Evolutionary conservation across 805 yeast genomes (phyloP), one percentile per base, ranked within the genome.

Genomic region (Candida saitoana): DNA sequence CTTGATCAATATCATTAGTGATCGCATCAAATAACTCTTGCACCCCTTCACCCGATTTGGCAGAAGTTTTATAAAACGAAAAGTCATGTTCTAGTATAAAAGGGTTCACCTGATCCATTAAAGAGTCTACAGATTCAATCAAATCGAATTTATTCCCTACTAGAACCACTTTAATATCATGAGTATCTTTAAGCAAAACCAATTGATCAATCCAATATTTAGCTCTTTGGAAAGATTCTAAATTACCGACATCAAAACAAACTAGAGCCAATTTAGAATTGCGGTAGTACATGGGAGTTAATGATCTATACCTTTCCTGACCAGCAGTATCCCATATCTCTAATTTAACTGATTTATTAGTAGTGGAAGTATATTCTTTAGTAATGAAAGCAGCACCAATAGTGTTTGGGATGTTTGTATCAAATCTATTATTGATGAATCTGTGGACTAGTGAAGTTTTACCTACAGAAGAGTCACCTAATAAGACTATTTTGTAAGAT

Each of bases 351-450:
- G 67, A 44, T 62, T 73, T 30, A 65, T 66, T 29, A 45, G 40
- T 39, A 9, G 43, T 36, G 12, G 59, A 49, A 3, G 75, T 63
- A 47, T 67, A 57, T 12, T 79, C 56, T 59, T 89, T 95, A 14
- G 97, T 87, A 31, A 93, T 75, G 62, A 91, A 93, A 0, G 98
- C 99, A 3, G 99, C 99, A n/a, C 99, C 99, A 42, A 93, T 93
- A 2, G 99, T 93, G 34, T 95, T 86, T 51, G 95, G 87, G 45
- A 91, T 77, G 49, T 79, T 77, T 22, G 79, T 82, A 50, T 87
- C 93, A 59, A 91, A 93, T 0, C 79, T 64, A 52, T 80, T 76
- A 47, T 68, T 69, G 33, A 77, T 90, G 53, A 90, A 88, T 40
- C 97, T 69, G 49, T 85, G 85, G 1, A 88, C 89, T 7, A 91